Conservation (phyloP, 345 rosid genomes). For the Draba incana region DNA sequence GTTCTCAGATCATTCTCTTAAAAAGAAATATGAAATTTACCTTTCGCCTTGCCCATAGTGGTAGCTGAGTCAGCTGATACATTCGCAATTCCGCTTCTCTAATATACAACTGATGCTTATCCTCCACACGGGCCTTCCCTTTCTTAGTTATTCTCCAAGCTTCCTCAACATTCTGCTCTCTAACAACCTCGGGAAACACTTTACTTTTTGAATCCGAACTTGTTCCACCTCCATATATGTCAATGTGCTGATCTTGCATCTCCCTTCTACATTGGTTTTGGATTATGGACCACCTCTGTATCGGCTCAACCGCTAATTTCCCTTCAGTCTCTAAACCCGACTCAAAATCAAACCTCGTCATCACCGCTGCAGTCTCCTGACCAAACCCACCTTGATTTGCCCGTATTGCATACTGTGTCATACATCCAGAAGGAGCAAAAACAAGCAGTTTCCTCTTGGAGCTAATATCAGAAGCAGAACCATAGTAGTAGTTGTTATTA, state of each 20-base stretch:
- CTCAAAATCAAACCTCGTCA: slow-evolving; percentile 51
- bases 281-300: slow-evolving; percentile 85
- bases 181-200: slow-evolving; percentile 73
- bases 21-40: slow-evolving; percentile 43
- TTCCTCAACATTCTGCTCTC: slow-evolving; percentile 47
- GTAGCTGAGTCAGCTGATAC: slow-evolving; percentile 57
- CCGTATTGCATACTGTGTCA: slow-evolving; percentile 75
- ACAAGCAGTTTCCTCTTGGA: slow-evolving; percentile 69
- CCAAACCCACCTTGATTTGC: slow-evolving; percentile 38
- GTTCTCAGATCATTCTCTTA: slow-evolving; percentile 15
- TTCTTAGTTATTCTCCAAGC: slow-evolving; percentile 40
- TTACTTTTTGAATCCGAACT: slow-evolving; percentile 55
- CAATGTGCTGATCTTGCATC: slow-evolving; percentile 62
- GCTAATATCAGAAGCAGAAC: slow-evolving; percentile 36
- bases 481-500: slow-evolving; percentile 30
- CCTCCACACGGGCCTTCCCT: slow-evolving; percentile 47
- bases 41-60: slow-evolving; percentile 76
- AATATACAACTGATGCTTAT: slow-evolving; percentile 68
- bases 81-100: slow-evolving; percentile 83
- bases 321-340: slow-evolving; percentile 64
- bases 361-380: slow-evolving; percentile 39
- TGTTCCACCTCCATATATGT: slow-evolving; percentile 86
- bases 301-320: slow-evolving; percentile 64
- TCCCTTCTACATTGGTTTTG: slow-evolving; percentile 77
- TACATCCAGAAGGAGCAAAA: slow-evolving; percentile 77